A percentile compares a stretch with the other conserved stretches of the same genome.
phyloP scores from a whole-genome alignment of 1,284 basidiomycete genomes.

The Boletus mariae region DNA sequence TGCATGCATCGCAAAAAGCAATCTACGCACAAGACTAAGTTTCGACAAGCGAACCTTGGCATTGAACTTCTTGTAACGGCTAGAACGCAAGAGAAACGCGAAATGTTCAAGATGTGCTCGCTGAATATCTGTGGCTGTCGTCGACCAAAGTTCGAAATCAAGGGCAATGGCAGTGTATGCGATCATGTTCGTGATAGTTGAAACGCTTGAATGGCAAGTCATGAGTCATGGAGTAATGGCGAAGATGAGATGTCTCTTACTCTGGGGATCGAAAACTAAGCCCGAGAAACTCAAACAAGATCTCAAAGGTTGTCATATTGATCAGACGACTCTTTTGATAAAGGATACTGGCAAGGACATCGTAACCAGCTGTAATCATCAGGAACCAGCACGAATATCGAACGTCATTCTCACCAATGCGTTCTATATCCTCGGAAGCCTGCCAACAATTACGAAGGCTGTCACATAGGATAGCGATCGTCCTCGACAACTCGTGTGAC shows the following conservation, averaged over 20 bases:
- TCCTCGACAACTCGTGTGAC: conserved; percentile 67
- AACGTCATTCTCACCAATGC: conserved; percentile 54
- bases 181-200: conserved; percentile 77
- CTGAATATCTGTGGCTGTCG: conserved; percentile 66
- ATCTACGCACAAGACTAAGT: conserved; percentile 67
- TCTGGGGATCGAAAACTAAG: conserved; percentile 78
- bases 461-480: conserved; percentile 73
- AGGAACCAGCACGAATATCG: conserved; percentile 4
- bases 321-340: conserved; percentile 72
- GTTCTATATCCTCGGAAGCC: conserved; percentile 89
- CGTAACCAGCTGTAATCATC: conserved; percentile 70
- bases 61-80: conserved; percentile 75
- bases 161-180: conserved; percentile 84
- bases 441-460: conserved; percentile 84
- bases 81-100: conserved; percentile 63
- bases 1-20: conserved; percentile 80
- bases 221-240: conserved; percentile 5
- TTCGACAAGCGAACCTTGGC: conserved; percentile 65
- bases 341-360: conserved; percentile 77
- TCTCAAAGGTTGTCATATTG: conserved; percentile 73
- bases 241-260: conserved; percentile 40
- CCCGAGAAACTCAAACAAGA: conserved; percentile 81
- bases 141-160: conserved; percentile 89
- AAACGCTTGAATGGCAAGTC: conserved; percentile 47
- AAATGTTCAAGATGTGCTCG: conserved; percentile 80